Percentiles rank a stretch among this genome's conserved stretches.
phyloP scores from a whole-genome alignment of 345 rosid genomes.

The Cardamine occulta region DNA sequence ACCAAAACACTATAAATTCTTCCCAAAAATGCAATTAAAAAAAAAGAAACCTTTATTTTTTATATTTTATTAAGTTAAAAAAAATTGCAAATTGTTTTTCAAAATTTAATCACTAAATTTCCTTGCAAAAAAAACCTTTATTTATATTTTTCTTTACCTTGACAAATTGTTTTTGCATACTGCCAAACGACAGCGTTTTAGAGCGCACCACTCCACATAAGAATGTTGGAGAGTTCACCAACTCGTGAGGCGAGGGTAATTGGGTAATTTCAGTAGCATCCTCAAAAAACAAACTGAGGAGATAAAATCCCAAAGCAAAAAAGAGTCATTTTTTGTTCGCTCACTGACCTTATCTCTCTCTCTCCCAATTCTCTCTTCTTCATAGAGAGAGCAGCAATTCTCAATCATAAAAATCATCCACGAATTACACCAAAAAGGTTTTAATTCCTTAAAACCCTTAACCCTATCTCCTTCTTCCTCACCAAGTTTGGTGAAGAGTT shows the following conservation, averaged over 20 bases:
- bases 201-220: not conserved
- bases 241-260: constrained; percentile 24
- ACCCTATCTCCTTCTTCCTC: constrained; percentile 15
- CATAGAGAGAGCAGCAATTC: constrained; percentile 33
- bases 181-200: not conserved
- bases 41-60: no score
- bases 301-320: constrained; percentile 41
- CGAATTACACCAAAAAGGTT: not conserved
- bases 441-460: constrained; percentile 6
- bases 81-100: no score
- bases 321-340: constrained; percentile 35
- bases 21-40: not conserved
- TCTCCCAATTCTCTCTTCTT: constrained; percentile 39
- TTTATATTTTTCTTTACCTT: not conserved
- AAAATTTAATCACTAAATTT: no score
- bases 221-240: constrained; percentile 6
- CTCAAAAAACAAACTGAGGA: constrained; percentile 13
- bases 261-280: not conserved
- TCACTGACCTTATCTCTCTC: constrained; percentile 48
- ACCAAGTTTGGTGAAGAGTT: constrained; percentile 27
- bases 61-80: no score
- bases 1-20: not conserved
- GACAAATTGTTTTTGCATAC: not conserved
- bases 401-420: constrained; percentile 27
- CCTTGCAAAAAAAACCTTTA: no score